Evolutionary conservation across 2,329 filamentous ascomycete genomes (phyloP).

Genomic region (Xylaria sp.): DNA sequence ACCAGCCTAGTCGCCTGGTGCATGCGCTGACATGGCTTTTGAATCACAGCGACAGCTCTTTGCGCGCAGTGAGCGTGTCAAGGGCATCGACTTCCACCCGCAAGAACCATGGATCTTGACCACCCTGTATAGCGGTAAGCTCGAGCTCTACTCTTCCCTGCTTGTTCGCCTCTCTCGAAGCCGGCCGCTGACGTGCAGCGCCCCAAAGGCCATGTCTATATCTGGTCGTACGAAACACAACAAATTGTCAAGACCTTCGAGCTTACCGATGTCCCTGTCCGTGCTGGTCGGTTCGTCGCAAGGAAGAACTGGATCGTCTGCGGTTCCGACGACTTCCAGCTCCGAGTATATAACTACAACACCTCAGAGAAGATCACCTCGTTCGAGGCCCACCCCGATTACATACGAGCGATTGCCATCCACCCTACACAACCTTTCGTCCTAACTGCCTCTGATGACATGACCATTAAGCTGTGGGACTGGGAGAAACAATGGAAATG

Average conservation of each 20-base stretch:
- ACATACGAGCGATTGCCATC: slow-evolving; percentile 94
- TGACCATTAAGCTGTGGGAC: slow-evolving; percentile 98
- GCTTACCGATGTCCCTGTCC: slow-evolving; percentile 95
- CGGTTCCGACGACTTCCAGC: slow-evolving; percentile 87
- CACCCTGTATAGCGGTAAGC: slow-evolving; percentile 89
- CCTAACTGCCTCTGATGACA: slow-evolving; percentile 90
- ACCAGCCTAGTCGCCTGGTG: slow-evolving; percentile 4
- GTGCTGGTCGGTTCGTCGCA: slow-evolving; percentile 93
- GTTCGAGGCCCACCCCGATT: slow-evolving; percentile 97
- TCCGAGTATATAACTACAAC: slow-evolving; percentile 97
- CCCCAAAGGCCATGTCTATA: slow-evolving; percentile 85
- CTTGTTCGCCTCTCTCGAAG: slow-evolving; percentile 7
- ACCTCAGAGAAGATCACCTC: slow-evolving; percentile 97
- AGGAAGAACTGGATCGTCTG: slow-evolving; percentile 99
- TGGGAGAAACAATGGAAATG: slow-evolving; percentile 99
- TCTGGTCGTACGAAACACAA: slow-evolving; percentile 98
- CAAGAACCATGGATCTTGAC: slow-evolving; percentile 97
- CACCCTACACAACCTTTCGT: slow-evolving; percentile 96
- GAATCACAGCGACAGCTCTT: slow-evolving; percentile 73
- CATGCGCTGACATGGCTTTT: slow-evolving; percentile 39
- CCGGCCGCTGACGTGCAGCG: slow-evolving; percentile 15
- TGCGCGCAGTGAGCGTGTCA: slow-evolving; percentile 92
- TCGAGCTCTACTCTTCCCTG: background rate
- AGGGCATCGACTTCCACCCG: slow-evolving; percentile 94
- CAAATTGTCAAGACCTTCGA: slow-evolving; percentile 99